Evolutionary conservation across 768 basidiomycete species (phyloP).

Genomic region (Hirschioporus abietinus): DNA sequence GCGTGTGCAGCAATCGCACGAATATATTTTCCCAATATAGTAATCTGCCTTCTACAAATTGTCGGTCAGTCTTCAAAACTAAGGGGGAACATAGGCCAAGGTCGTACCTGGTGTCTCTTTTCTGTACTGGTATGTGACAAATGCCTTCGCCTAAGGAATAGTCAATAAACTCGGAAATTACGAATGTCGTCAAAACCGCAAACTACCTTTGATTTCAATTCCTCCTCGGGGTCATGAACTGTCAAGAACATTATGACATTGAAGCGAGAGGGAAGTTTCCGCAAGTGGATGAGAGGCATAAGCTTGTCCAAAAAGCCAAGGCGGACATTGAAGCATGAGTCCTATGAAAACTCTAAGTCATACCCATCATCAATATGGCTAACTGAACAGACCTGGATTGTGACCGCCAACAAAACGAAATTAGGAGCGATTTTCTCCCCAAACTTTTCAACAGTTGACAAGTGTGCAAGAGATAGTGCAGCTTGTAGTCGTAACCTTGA

Average conservation of each 20-base stretch:
- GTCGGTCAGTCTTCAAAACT: not conserved
- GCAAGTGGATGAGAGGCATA: constrained; percentile 50
- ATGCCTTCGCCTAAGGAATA: constrained; percentile 44
- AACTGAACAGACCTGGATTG: constrained; percentile 62
- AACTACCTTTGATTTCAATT: constrained; percentile 63
- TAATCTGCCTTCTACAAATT: constrained; percentile 46
- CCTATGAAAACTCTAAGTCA: constrained; percentile 39
- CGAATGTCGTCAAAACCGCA: constrained; percentile 7
- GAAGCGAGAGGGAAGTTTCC: constrained; percentile 65
- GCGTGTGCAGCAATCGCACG: constrained; percentile 76
- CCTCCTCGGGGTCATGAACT: constrained; percentile 85
- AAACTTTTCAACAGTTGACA: constrained; percentile 57
- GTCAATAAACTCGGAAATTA: constrained; percentile 4
- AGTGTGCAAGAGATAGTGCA: constrained; percentile 71
- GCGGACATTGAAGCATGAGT: constrained; percentile 85
- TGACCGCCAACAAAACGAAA: constrained; percentile 67
- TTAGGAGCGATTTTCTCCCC: constrained; percentile 49
- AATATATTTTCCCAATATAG: constrained; percentile 78
- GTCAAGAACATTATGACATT: constrained; percentile 85
- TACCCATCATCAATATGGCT: not conserved
- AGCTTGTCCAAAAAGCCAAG: constrained; percentile 73
- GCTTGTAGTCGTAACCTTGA: constrained; percentile 83
- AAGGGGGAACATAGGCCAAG: not conserved
- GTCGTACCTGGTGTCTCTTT: constrained; percentile 40
- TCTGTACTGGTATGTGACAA: constrained; percentile 44